A percentile compares a stretch with the other conserved stretches of the same genome.
These are phyloP conservation scores for Trifolium dubium DNA, from an alignment of 306 rosid species.

Conservation along the genomic window DNA sequence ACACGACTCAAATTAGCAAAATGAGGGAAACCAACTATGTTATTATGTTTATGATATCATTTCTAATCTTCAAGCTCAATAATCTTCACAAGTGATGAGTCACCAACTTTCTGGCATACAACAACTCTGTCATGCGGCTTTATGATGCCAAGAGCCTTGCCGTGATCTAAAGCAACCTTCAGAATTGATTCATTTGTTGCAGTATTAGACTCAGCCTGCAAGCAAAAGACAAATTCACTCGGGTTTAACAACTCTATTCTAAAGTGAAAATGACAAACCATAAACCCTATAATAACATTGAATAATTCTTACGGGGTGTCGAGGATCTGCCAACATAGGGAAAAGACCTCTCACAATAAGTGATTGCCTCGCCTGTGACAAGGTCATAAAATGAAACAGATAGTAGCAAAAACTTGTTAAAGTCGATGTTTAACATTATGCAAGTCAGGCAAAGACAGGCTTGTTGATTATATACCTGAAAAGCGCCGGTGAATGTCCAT, in stretches of 20 bases:
- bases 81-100: constrained; percentile 87
- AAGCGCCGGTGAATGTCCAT: constrained; percentile 91
- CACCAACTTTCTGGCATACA: constrained; percentile 92
- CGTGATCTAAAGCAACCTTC: constrained; percentile 90
- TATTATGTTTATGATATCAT: not conserved
- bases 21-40: constrained; percentile 17
- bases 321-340: constrained; percentile 97
- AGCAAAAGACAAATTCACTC: constrained; percentile 18
- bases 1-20: constrained; percentile 34
- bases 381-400: constrained; percentile 16
- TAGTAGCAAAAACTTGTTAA: not conserved
- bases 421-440: constrained; percentile 20
- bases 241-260: constrained; percentile 1
- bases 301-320: constrained; percentile 80
- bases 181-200: constrained; percentile 88
- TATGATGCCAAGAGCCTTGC: constrained; percentile 76
- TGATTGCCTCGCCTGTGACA: constrained; percentile 90
- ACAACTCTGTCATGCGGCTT: constrained; percentile 91
- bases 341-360: constrained; percentile 93
- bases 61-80: constrained; percentile 85
- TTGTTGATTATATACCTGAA: constrained; percentile 65
- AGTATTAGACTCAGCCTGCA: constrained; percentile 76
- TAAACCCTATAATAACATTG: not conserved
- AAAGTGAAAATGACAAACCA: not conserved
- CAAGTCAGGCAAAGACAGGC: constrained; percentile 21